phyloP scores from a whole-genome alignment of 176 grass and related monocot genomes.

The Avena sativa region DNA sequence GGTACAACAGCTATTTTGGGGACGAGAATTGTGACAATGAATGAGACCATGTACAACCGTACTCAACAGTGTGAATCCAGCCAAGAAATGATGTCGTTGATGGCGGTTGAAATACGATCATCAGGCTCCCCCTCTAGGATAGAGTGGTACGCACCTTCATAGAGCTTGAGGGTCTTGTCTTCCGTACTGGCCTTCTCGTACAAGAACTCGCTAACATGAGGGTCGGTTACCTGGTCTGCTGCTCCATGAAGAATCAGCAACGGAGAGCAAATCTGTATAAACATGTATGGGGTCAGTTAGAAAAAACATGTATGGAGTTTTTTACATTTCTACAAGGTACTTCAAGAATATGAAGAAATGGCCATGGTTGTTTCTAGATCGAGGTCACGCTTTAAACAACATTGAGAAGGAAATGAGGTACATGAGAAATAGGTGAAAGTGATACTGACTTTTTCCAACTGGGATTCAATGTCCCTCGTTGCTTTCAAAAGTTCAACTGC shows the following conservation, averaged over 20 bases:
- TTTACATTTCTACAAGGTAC: neutral
- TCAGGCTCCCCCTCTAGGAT: conserved; percentile 96
- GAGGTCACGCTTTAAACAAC: conserved; percentile 18
- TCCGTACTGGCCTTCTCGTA: conserved; percentile 72
- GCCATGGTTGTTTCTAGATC: neutral
- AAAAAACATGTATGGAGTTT: conserved; percentile 12
- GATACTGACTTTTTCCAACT: conserved; percentile 67
- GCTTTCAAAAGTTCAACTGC: conserved; percentile 92
- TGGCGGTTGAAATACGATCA: conserved; percentile 65
- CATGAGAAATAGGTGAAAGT: conserved; percentile 20
- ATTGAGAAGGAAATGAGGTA: neutral
- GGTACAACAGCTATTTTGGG: neutral
- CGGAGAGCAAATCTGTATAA: conserved; percentile 65
- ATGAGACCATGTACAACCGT: neutral
- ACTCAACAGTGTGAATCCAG: conserved; percentile 74
- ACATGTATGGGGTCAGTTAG: conserved; percentile 16
- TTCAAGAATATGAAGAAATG: neutral
- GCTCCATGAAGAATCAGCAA: conserved; percentile 97
- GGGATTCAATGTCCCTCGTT: conserved; percentile 87
- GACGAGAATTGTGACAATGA: neutral
- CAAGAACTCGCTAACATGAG: conserved; percentile 77
- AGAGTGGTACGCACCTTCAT: conserved; percentile 76
- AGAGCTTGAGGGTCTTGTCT: conserved; percentile 90
- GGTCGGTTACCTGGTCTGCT: conserved; percentile 91
- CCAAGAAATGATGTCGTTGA: conserved; percentile 86